Base-by-base conservation (phyloP, 495 filamentous ascomycete species). In the Clohesyomyces aquaticus region DNA sequence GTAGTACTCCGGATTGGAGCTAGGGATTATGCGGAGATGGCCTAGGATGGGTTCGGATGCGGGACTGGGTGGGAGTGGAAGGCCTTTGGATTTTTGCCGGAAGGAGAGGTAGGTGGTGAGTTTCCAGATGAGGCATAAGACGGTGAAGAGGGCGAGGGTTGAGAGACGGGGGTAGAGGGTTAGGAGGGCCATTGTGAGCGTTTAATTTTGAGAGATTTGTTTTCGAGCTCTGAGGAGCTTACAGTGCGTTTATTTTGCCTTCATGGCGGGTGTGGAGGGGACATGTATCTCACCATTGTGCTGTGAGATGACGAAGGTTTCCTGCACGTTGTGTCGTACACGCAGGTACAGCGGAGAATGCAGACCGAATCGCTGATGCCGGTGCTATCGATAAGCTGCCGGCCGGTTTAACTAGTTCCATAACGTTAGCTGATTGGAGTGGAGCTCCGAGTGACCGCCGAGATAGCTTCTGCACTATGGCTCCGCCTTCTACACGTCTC, bases 1-100 rank as follows among this genome's bases (percentile, higher is more conserved):
- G 46, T 73, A 75, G 38, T 74, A 70, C 42, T 77, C 76, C 26
- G 77, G 71, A 38, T 75, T 76, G 23, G 77, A 74, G 27, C 58
- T 55, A 1, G 78, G 78, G 8, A 79, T 65, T 4, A 71, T 62
- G 25, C 77, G 75, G 55, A 75, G 72, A 54, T 80, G 78, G 0
- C 78, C 78, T 1, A 79, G 67, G 14, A 80, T 49, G 32, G 73
- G 73, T 71, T 76, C 77, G 43, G 61, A 73, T 28, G 42, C 45
- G 1, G 54, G 54, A 43, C 54, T 35, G 19, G 54, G 54, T 21
- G 54, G 54, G 10, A 56, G 42, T 6, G 54, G 54, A 8, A 52
- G 26, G 27, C 49, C 49, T 52, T 52, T 52, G 25, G 49, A 52
- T 29, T 29, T 52, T 22, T 27, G 25, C 16, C 29, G 27, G 49